phyloP scores from a whole-genome alignment of 2,329 filamentous ascomycete genomes.

The Dryadomyces quercus-mongolicae region DNA sequence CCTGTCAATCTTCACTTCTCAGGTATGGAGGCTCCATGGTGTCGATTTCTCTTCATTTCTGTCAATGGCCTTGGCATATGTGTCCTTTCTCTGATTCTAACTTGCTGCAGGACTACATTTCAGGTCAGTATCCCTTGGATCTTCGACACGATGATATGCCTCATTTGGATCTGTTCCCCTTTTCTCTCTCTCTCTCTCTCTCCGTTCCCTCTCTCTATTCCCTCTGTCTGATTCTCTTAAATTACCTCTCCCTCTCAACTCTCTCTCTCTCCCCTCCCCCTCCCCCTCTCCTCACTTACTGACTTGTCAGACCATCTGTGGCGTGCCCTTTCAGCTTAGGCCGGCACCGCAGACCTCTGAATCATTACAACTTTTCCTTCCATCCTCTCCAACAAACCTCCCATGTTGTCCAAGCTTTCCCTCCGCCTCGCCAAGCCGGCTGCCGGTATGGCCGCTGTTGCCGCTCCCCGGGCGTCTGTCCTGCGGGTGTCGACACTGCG shows the following conservation, averaged over 20 bases:
- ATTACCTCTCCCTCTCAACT: background rate
- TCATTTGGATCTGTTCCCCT: background rate
- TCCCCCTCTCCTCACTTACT: background rate
- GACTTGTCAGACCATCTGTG: constrained; percentile 35
- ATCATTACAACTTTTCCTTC: background rate
- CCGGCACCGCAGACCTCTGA: background rate
- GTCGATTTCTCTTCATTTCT: too few relatives aligned
- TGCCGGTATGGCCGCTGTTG: constrained; percentile 15
- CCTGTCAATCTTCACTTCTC: constrained; percentile 75
- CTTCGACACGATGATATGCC: too few relatives aligned
- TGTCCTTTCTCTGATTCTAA: background rate
- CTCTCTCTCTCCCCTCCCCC: background rate
- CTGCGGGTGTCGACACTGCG: constrained; percentile 12
- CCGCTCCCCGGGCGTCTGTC: constrained; percentile 23
- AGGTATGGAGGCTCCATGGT: too few relatives aligned
- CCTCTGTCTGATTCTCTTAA: too few relatives aligned
- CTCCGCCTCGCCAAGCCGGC: constrained; percentile 37
- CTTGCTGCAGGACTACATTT: constrained; percentile 1
- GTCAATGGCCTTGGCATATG: background rate
- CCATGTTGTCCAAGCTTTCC: constrained; percentile 49
- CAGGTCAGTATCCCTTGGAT: background rate
- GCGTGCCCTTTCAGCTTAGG: constrained; percentile 37
- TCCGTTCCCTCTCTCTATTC: background rate
- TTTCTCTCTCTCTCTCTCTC: background rate
- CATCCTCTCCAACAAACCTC: background rate